Evolutionary conservation across 768 basidiomycete species (phyloP).

Genomic region (Trametes sanguinea): DNA sequence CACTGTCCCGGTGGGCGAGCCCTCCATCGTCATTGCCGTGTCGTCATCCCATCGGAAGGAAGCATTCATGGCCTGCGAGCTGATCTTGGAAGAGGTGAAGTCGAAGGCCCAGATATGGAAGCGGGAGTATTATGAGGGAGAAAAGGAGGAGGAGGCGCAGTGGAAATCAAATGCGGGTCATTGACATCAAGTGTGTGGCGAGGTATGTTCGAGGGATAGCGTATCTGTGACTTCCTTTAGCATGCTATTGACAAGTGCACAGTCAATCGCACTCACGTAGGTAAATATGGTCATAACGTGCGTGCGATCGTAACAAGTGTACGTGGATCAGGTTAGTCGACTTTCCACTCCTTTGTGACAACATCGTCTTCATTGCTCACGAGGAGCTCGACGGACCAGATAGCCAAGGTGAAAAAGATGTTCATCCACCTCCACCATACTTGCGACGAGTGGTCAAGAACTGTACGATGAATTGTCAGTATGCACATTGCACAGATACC

Average conservation of each 20-base stretch:
- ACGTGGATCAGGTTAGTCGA: conserved; percentile 49
- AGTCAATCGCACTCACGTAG: not conserved
- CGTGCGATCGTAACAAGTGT: not conserved
- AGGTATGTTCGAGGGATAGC: not conserved
- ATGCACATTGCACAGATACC: not conserved
- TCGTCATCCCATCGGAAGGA: conserved; percentile 83
- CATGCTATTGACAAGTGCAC: not conserved
- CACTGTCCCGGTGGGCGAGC: conserved; percentile 71
- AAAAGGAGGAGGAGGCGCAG: conserved; percentile 51
- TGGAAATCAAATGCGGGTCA: conserved; percentile 31
- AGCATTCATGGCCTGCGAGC: conserved; percentile 78
- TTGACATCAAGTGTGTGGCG: conserved; percentile 1
- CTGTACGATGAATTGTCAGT: conserved; percentile 29
- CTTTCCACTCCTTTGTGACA: conserved; percentile 71
- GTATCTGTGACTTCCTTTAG: not conserved
- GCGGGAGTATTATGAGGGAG: conserved; percentile 81
- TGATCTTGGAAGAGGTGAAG: conserved; percentile 86
- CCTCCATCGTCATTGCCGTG: conserved; percentile 84
- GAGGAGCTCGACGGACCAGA: conserved; percentile 82
- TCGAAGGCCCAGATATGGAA: conserved; percentile 88
- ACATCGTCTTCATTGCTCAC: conserved; percentile 72
- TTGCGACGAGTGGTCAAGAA: conserved; percentile 87
- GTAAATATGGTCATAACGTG: not conserved
- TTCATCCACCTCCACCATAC: conserved; percentile 95
- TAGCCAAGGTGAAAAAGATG: conserved; percentile 79